Conservation (phyloP, 1,284 basidiomycete species). For the Polyporus tsugae region DNA sequence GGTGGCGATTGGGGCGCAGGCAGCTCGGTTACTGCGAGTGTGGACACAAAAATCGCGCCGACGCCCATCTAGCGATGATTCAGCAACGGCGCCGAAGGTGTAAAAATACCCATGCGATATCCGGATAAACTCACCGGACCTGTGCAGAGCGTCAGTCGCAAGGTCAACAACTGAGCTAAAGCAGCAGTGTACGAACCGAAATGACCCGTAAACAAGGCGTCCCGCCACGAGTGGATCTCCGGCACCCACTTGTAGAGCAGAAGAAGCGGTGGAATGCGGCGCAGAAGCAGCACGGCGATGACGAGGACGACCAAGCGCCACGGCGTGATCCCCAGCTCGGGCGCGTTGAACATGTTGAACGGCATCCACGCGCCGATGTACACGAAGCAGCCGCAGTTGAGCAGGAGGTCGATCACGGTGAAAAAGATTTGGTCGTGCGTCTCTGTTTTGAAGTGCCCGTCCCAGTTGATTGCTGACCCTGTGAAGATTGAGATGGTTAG, state of each 20-base stretch:
- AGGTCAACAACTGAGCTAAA: background rate
- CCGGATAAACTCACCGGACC: slow-evolving; percentile 57
- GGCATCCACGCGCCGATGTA: slow-evolving; percentile 93
- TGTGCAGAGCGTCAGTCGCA: slow-evolving; percentile 31
- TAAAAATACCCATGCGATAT: background rate
- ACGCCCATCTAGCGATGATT: slow-evolving; percentile 69
- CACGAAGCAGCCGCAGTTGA: slow-evolving; percentile 89
- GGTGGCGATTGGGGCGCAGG: slow-evolving; percentile 68
- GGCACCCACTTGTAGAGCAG: slow-evolving; percentile 84
- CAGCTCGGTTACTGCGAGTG: slow-evolving; percentile 74
- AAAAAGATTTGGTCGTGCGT: slow-evolving; percentile 89
- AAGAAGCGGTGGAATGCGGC: slow-evolving; percentile 81
- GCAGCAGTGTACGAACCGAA: slow-evolving; percentile 61
- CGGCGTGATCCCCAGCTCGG: slow-evolving; percentile 70
- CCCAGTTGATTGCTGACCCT: slow-evolving; percentile 93
- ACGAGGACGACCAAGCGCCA: slow-evolving; percentile 80
- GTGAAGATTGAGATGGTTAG: background rate
- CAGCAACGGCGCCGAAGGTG: background rate
- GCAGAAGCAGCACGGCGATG: slow-evolving; percentile 70
- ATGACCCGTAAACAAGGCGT: slow-evolving; percentile 88
- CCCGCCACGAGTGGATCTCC: slow-evolving; percentile 81
- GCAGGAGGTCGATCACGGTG: slow-evolving; percentile 85
- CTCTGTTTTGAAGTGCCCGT: slow-evolving; percentile 88
- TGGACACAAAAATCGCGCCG: slow-evolving; percentile 87
- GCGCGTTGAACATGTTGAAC: slow-evolving; percentile 72